Base-by-base conservation (phyloP, 2,329 filamentous ascomycete species). In the Aspergillus unguis region DNA sequence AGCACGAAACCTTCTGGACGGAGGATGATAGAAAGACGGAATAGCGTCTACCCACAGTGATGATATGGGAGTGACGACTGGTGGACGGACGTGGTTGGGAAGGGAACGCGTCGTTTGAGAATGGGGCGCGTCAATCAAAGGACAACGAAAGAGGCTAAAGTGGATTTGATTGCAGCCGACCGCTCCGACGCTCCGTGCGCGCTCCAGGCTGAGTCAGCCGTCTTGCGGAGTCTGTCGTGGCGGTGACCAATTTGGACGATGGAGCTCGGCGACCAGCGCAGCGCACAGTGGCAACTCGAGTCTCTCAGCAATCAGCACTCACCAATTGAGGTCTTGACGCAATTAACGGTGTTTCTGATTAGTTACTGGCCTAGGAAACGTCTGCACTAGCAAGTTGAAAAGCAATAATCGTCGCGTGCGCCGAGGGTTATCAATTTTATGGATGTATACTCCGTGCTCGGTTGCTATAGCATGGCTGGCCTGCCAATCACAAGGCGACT, bases 401-500 rank as follows among this genome's bases (percentile, higher is more conserved):
- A 50, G 47, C 40, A 50, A 50, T 43, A 43, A 7, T 23, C 6
- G 17, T n/a, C 25, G 23, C 28, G 35, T 23, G 38, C 17, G 36
- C 40, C 47, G 41, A 44, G 47, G 40, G 38, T 37, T 31, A 38
- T 50, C 47, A 44, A 49, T 33, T 32, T 28, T 27, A 44, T 44
- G 47, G 46, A 44, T 44, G 47, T 50, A 43, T 44, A 35, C 47
- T 50, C 47, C 40, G 47, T 37, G 47, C 47, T 31, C 35, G 6
- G 35, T 23, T 10, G 37, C 17, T 29, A 37, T 31, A 37, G 26
- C 44, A 36, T 26, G 5, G 33, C 23, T 27, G 23, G 32, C 25
- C 47, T 37, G 17, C 47, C 47, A 50, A 50, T 44, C 40, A 23
- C 27, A 32, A 26, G 25, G 25, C 29, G 25, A 44, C 17, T 37